phyloP scores from a whole-genome alignment of 805 yeast species.

The Myxozyma nipponensis region DNA sequence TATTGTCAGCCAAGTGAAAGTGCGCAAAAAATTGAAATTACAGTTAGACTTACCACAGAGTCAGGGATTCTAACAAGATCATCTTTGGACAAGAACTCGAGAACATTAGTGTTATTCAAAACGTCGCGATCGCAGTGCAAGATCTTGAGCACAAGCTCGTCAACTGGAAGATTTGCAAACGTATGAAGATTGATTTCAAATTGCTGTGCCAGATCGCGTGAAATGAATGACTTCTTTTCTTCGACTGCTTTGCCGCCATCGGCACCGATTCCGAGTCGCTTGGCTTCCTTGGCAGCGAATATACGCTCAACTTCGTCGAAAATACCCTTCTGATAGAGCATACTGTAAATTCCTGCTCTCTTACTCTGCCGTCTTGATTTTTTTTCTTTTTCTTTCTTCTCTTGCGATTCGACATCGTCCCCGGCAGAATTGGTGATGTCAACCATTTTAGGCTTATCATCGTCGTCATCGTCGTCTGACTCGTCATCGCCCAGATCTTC shows the following conservation, averaged over 20 bases:
- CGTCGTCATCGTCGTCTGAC: slow-evolving; percentile 4
- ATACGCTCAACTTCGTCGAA: slow-evolving; percentile 78
- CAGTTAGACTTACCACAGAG: slow-evolving; percentile 39
- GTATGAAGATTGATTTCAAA: slow-evolving; percentile 90
- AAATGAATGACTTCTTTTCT: slow-evolving; percentile 62
- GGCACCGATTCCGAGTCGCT: slow-evolving; percentile 42
- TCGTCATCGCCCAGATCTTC: slow-evolving; percentile 11
- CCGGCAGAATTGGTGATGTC: background rate
- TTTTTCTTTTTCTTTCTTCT: slow-evolving; percentile 21
- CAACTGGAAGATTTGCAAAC: slow-evolving; percentile 59
- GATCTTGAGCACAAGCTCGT: slow-evolving; percentile 64
- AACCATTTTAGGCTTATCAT: background rate
- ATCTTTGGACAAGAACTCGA: slow-evolving; percentile 79
- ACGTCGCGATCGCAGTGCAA: slow-evolving; percentile 73
- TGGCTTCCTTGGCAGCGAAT: slow-evolving; percentile 76
- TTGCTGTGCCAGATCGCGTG: slow-evolving; percentile 87
- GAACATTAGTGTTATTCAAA: slow-evolving; percentile 61
- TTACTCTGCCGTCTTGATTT: slow-evolving; percentile 33
- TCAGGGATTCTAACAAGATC: slow-evolving; percentile 73
- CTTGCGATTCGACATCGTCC: background rate
- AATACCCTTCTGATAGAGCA: slow-evolving; percentile 70
- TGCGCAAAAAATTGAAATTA: background rate
- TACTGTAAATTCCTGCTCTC: slow-evolving; percentile 58
- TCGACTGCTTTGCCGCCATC: slow-evolving; percentile 47
- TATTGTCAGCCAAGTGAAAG: background rate